These are phyloP conservation scores for Euphorbia pulcherrima DNA, from an alignment of 345 rosid species.

Conservation along the genomic window DNA sequence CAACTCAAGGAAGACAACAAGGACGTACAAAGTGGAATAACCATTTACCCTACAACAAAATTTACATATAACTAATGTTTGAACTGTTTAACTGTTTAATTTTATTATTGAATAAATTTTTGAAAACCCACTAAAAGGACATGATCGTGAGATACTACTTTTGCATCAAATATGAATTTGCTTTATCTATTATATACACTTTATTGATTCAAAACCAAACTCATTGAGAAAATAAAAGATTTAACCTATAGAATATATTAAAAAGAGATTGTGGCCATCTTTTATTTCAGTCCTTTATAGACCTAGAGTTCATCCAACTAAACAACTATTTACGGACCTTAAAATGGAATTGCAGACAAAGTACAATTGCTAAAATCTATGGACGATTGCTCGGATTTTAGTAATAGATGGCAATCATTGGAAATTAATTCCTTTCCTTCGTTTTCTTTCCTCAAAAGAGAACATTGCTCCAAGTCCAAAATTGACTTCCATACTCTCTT, in stretches of 20 bases:
- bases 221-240: too few relatives aligned
- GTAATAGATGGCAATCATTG: constrained; percentile 14
- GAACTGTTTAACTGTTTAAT: too few relatives aligned
- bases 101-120: too few relatives aligned
- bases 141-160: neutral
- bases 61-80: too few relatives aligned
- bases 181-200: neutral
- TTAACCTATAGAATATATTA: too few relatives aligned
- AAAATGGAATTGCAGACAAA: neutral
- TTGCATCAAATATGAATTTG: neutral
- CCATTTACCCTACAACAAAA: neutral
- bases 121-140: neutral
- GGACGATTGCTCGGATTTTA: neutral
- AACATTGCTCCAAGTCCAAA: neutral
- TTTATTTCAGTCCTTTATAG: neutral
- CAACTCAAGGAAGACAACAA: neutral
- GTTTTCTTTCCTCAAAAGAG: constrained; percentile 10
- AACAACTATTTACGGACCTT: neutral
- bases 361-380: neutral
- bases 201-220: too few relatives aligned
- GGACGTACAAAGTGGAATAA: neutral
- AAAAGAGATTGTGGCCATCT: too few relatives aligned
- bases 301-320: neutral
- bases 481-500: too few relatives aligned
- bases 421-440: neutral